Conservation (phyloP, 2,329 filamentous ascomycete genomes). For the Trichoderma lentiforme region DNA sequence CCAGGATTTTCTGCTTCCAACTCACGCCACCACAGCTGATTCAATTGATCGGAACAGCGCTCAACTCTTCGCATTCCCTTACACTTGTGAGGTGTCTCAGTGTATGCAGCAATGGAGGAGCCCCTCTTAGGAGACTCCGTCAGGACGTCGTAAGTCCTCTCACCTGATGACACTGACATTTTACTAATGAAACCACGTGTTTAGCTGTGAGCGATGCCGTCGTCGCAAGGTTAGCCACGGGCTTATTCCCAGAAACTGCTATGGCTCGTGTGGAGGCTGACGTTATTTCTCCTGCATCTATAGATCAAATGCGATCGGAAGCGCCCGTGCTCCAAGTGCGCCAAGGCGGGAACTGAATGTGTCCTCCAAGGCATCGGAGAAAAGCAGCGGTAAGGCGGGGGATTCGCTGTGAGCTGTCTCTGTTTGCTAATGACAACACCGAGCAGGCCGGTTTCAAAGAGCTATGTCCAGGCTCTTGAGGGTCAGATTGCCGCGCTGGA, state of each 20-base stretch:
- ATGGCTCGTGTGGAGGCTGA: constrained; percentile 24
- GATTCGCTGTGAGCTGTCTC: background rate
- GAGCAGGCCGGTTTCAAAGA: constrained; percentile 42
- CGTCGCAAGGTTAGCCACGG: constrained; percentile 38
- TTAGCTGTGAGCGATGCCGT: constrained; percentile 43
- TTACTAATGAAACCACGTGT: background rate
- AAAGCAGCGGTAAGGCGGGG: constrained; percentile 37
- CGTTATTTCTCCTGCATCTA: background rate
- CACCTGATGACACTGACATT: background rate
- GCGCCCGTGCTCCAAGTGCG: constrained; percentile 48
- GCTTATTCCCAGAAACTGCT: background rate
- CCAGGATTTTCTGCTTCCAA: background rate
- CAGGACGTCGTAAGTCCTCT: constrained; percentile 35
- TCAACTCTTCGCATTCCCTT: background rate
- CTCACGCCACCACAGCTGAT: background rate
- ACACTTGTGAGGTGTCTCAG: background rate
- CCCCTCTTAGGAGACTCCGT: constrained; percentile 36
- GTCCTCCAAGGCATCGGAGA: constrained; percentile 40
- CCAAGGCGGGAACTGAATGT: constrained; percentile 40
- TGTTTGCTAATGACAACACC: background rate
- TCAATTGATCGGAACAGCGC: background rate
- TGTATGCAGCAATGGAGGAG: constrained; percentile 28
- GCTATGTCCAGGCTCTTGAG: constrained; percentile 47
- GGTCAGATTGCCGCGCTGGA: constrained; percentile 45
- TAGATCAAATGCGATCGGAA: constrained; percentile 53